A percentile compares a stretch with the other conserved stretches of the same genome.
Evolutionary conservation across 164 flowering plant species (phyloP).

Genomic region (Nelumbo lutea): DNA sequence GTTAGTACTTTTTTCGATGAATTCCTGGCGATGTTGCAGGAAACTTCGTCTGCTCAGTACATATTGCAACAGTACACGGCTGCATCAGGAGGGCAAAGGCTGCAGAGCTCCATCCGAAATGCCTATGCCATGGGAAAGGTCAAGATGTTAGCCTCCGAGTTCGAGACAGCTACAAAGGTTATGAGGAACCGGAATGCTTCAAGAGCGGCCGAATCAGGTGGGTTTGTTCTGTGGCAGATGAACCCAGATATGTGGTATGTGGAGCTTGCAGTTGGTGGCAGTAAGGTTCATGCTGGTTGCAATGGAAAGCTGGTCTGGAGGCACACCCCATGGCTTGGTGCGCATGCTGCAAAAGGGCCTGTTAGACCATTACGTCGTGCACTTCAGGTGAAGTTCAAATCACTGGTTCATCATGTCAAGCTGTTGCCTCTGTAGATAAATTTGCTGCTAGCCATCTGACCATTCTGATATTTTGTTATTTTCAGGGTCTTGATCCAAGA

Average conservation of each 20-base stretch:
- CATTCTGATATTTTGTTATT: neutral
- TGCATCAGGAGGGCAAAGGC: slow-evolving; percentile 55
- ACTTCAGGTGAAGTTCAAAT: slow-evolving; percentile 43
- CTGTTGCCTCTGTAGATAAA: neutral
- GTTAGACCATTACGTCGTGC: slow-evolving; percentile 66
- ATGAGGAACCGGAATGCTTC: slow-evolving; percentile 40
- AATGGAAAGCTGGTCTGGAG: slow-evolving; percentile 68
- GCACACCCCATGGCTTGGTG: slow-evolving; percentile 71
- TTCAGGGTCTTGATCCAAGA: slow-evolving; percentile 64
- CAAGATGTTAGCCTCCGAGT: slow-evolving; percentile 57
- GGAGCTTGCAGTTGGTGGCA: slow-evolving; percentile 62
- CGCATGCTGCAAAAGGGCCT: slow-evolving; percentile 70
- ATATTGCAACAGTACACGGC: slow-evolving; percentile 66
- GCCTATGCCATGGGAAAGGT: slow-evolving; percentile 69
- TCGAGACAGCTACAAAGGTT: slow-evolving; percentile 58
- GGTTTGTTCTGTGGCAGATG: slow-evolving; percentile 70
- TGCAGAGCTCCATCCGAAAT: slow-evolving; percentile 44
- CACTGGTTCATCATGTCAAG: neutral
- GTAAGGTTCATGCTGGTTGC: slow-evolving; percentile 68
- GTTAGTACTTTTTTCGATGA: too few species aligned
- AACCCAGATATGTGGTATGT: slow-evolving; percentile 71
- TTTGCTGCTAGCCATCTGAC: slow-evolving; percentile 4
- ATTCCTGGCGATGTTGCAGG: slow-evolving; percentile 26
- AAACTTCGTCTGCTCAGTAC: slow-evolving; percentile 58
- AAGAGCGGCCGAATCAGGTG: slow-evolving; percentile 47